Conservation (phyloP, 257 asterid species). For the Plantago ovata region DNA sequence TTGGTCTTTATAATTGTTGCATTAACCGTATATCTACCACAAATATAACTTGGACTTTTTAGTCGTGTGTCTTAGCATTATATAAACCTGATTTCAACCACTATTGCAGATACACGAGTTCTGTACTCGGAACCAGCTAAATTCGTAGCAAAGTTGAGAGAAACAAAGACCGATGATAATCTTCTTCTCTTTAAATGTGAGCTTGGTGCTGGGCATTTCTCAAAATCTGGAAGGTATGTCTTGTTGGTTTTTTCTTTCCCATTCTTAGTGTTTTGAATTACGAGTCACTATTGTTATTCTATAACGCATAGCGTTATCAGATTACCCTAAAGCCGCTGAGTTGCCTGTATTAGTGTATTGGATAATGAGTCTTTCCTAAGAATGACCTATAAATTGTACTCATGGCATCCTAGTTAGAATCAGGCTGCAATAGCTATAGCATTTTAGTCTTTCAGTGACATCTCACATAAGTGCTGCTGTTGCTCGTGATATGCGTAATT, state of each 20-base stretch:
- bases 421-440: too few species aligned
- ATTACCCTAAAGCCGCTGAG: background rate
- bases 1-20: too few species aligned
- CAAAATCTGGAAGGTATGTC: slow-evolving; percentile 88
- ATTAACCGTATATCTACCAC: too few species aligned
- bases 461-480: background rate
- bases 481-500: background rate
- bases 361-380: background rate
- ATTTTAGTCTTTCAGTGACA: too few species aligned
- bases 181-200: slow-evolving; percentile 74
- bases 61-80: background rate
- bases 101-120: slow-evolving; percentile 70
- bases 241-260: slow-evolving; percentile 11
- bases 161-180: slow-evolving; percentile 70
- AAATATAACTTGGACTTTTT: background rate
- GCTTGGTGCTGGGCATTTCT: slow-evolving; percentile 94
- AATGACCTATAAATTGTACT: background rate
- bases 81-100: slow-evolving; percentile 12
- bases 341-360: background rate
- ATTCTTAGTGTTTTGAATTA: slow-evolving; percentile 11
- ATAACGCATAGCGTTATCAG: background rate
- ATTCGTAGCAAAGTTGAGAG: slow-evolving; percentile 91
- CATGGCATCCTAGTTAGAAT: background rate
- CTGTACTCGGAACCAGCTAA: slow-evolving; percentile 93
- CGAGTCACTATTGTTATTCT: background rate